Percentiles rank a stretch among this genome's conserved stretches.
phyloP scores from a whole-genome alignment of 2,329 filamentous ascomycete genomes.

The Aspergillus fructus region DNA sequence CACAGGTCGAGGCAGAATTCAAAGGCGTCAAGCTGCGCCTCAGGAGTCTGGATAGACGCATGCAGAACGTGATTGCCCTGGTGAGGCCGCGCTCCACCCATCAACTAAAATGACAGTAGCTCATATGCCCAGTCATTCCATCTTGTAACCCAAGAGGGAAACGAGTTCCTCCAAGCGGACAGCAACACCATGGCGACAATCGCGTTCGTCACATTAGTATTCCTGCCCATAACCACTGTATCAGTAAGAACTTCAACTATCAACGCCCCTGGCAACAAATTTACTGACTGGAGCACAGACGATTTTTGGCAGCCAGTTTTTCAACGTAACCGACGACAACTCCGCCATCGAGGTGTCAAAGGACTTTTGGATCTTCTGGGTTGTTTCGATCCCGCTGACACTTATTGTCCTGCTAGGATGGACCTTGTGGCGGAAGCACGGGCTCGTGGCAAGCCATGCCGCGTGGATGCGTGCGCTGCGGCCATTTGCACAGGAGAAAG shows the following conservation, averaged over 20 bases:
- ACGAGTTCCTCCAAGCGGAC: background rate
- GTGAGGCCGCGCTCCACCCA: background rate
- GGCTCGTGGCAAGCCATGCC: background rate
- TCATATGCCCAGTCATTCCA: background rate
- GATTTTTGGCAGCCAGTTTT: constrained; percentile 4
- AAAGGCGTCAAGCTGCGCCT: background rate
- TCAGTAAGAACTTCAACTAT: background rate
- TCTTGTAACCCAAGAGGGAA: constrained; percentile 1
- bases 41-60: background rate
- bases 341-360: background rate
- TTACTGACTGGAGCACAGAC: background rate
- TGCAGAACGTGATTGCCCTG: constrained; percentile 3
- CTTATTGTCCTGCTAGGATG: background rate
- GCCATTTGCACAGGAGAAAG: background rate
- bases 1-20: background rate
- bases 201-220: background rate
- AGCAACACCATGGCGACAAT: constrained; percentile 5
- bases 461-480: background rate
- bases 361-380: constrained; percentile 5
- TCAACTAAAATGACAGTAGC: background rate
- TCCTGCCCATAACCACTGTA: background rate
- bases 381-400: background rate
- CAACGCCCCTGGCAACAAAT: no score
- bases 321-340: background rate
- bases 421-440: background rate